phyloP scores from a whole-genome alignment of 179 eudicot species.

The Nepenthes alata region DNA sequence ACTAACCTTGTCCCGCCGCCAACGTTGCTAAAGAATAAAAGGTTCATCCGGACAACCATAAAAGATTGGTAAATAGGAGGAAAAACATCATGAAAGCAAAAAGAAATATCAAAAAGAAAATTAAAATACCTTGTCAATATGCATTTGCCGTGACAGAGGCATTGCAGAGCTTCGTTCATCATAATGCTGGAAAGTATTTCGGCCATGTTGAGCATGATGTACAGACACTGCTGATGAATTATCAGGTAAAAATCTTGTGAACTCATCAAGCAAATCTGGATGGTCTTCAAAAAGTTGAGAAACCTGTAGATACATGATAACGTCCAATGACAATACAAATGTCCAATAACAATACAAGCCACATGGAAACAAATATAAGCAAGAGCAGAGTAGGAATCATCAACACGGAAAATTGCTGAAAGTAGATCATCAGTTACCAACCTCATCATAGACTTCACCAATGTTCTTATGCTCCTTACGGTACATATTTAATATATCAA shows the following conservation, averaged over 20 bases:
- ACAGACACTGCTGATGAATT: slow-evolving; percentile 44
- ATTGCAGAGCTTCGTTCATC: slow-evolving; percentile 51
- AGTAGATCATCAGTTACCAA: slow-evolving; percentile 6
- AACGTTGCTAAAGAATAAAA: slow-evolving; percentile 27
- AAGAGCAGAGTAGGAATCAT: too few species aligned
- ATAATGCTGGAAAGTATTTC: slow-evolving; percentile 26
- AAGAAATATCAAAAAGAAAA: background rate
- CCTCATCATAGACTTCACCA: slow-evolving; percentile 86
- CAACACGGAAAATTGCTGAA: background rate
- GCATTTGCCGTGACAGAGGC: slow-evolving; percentile 34
- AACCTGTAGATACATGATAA: slow-evolving; percentile 37
- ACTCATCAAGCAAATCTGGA: slow-evolving; percentile 81
- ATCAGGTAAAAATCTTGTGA: slow-evolving; percentile 89
- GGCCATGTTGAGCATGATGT: slow-evolving; percentile 40
- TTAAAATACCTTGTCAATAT: slow-evolving; percentile 42
- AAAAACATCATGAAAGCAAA: background rate
- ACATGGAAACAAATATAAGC: too few species aligned
- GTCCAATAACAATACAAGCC: too few species aligned
- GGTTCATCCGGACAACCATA: background rate
- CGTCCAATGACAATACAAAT: background rate
- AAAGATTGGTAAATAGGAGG: background rate
- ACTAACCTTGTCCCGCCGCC: slow-evolving; percentile 40
- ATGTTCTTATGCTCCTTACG: slow-evolving; percentile 85
- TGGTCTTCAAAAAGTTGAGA: slow-evolving; percentile 74
- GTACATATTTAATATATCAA: slow-evolving; percentile 90